phyloP scores from a whole-genome alignment of 495 filamentous ascomycete genomes.

The Aspergillus indologenus region DNA sequence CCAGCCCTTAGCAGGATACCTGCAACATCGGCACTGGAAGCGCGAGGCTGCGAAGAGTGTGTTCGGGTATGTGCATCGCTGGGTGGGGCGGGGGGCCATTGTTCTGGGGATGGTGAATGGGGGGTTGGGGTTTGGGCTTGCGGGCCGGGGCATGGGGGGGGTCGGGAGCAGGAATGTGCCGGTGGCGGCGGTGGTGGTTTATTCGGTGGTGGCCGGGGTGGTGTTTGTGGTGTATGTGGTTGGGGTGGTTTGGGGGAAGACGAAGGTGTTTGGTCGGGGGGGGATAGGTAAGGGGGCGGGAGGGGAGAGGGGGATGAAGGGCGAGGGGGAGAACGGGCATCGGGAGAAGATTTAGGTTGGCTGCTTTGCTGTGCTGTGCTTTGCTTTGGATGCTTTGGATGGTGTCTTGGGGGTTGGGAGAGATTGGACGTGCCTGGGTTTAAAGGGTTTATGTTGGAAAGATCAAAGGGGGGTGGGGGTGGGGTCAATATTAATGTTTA shows the following conservation, averaged over 20 bases:
- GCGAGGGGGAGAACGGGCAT: neutral
- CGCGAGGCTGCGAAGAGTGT: slow-evolving; percentile 43
- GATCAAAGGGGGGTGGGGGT: too few species aligned
- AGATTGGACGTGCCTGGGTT: too few species aligned
- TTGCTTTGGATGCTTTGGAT: too few species aligned
- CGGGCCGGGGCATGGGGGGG: slow-evolving; percentile 27
- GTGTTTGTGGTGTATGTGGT: neutral
- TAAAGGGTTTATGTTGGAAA: too few species aligned
- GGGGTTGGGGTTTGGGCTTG: slow-evolving; percentile 61
- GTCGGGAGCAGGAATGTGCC: slow-evolving; percentile 58
- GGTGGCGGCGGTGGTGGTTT: slow-evolving; percentile 50
- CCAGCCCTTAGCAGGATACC: slow-evolving; percentile 59
- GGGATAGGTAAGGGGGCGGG: neutral
- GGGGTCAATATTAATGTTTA: too few species aligned
- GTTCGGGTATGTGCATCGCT: slow-evolving; percentile 67
- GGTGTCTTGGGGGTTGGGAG: too few species aligned
- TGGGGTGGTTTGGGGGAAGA: neutral
- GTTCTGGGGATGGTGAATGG: slow-evolving; percentile 65
- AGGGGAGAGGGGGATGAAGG: neutral
- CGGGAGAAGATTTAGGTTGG: neutral
- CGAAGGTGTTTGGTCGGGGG: neutral
- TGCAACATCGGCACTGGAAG: slow-evolving; percentile 58
- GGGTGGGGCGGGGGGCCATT: slow-evolving; percentile 80
- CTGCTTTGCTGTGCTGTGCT: too few species aligned
- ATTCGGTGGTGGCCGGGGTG: neutral